phyloP scores from a whole-genome alignment of 192 early-diverging fungal species.

The Podila verticillata region DNA sequence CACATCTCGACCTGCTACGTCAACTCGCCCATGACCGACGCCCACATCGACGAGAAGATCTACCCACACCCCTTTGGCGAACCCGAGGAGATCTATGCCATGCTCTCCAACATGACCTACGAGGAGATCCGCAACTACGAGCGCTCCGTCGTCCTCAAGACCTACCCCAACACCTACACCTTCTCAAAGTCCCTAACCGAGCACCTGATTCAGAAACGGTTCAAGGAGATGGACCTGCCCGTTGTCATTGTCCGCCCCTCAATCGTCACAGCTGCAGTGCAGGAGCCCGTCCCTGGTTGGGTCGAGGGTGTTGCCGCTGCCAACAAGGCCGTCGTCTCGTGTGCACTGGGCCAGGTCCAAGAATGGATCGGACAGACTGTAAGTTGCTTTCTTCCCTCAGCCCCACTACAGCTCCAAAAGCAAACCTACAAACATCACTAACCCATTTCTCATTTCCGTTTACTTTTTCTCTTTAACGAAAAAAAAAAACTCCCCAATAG shows the following conservation, averaged over 20 bases:
- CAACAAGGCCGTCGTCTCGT: slow-evolving; percentile 39
- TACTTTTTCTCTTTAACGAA: background rate
- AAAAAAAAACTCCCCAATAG: slow-evolving; percentile 1
- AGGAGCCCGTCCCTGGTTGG: slow-evolving; percentile 44
- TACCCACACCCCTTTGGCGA: slow-evolving; percentile 34
- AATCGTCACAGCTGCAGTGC: slow-evolving; percentile 30
- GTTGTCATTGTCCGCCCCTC: slow-evolving; percentile 48
- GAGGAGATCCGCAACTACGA: slow-evolving; percentile 46
- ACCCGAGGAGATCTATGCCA: slow-evolving; percentile 28
- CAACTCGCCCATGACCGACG: slow-evolving; percentile 27
- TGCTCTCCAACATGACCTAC: slow-evolving; percentile 30
- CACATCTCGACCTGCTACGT: slow-evolving; percentile 51
- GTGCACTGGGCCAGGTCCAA: slow-evolving; percentile 42
- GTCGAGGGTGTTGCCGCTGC: slow-evolving; percentile 42
- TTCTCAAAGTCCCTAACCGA: slow-evolving; percentile 62
- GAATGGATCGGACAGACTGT: slow-evolving; percentile 37
- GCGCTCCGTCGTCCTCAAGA: slow-evolving; percentile 39
- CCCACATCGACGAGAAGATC: slow-evolving; percentile 28
- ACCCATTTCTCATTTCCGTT: background rate
- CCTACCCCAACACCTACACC: slow-evolving; percentile 54
- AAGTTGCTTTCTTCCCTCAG: background rate
- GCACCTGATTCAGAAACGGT: slow-evolving; percentile 54
- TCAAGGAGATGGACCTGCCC: slow-evolving; percentile 35
- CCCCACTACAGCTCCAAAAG: no score
- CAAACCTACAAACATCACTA: background rate